phyloP scores from a whole-genome alignment of 495 filamentous ascomycete species.

The Aspergillus affinis region DNA sequence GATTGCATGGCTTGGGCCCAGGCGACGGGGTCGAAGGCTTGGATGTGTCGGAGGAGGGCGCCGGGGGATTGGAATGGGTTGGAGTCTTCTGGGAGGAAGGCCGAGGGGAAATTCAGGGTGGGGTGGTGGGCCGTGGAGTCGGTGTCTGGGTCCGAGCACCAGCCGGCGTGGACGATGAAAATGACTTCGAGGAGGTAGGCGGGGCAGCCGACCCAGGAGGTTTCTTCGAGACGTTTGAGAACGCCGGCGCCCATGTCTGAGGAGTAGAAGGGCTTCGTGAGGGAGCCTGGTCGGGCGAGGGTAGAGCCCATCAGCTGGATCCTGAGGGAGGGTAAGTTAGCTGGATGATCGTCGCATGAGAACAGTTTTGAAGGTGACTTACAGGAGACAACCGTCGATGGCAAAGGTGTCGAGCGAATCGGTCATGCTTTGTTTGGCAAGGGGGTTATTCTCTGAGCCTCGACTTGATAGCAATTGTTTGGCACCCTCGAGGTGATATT shows the following conservation, averaged over 20 bases:
- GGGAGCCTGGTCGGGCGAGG: constrained; percentile 43
- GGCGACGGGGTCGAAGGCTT: constrained; percentile 42
- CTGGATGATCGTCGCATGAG: no score
- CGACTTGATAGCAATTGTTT: constrained; percentile 41
- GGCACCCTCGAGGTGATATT: constrained; percentile 48
- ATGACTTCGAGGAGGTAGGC: constrained; percentile 49
- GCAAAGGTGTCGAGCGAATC: constrained; percentile 43
- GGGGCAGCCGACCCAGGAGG: constrained; percentile 48
- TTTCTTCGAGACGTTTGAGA: constrained; percentile 48
- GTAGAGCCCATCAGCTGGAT: constrained; percentile 52
- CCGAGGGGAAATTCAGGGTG: constrained; percentile 29
- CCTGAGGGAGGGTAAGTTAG: constrained; percentile 20
- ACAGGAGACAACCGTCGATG: constrained; percentile 45
- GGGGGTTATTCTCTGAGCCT: constrained; percentile 18
- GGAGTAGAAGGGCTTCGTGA: constrained; percentile 46
- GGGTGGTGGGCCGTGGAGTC: constrained; percentile 27
- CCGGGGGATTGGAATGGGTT: constrained; percentile 34
- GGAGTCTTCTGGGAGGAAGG: constrained; percentile 25
- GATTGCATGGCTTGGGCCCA: constrained; percentile 48
- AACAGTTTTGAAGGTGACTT: constrained; percentile 11
- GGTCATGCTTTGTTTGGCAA: constrained; percentile 26
- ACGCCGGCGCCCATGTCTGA: constrained; percentile 39
- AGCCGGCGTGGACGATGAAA: constrained; percentile 46
- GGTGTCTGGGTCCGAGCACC: constrained; percentile 34
- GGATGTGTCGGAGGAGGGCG: constrained; percentile 42